phyloP scores from a whole-genome alignment of 2,329 filamentous ascomycete species.

The Penicillium occitanis region DNA sequence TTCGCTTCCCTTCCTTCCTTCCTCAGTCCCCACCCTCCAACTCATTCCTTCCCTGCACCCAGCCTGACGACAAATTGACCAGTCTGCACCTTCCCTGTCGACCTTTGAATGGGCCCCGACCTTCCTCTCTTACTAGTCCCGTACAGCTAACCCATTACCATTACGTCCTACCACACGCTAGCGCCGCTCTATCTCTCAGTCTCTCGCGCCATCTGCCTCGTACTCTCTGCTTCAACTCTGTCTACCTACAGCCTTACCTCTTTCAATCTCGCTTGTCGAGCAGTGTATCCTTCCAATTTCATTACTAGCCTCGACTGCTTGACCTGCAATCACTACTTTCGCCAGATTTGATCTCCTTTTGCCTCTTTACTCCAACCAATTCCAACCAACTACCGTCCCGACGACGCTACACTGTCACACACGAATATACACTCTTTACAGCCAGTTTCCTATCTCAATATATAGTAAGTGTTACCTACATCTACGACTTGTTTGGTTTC shows the following conservation, averaged over 20 bases:
- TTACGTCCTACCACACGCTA: not conserved
- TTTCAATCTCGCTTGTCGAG: not conserved
- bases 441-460: not conserved
- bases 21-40: slow-evolving; percentile 6
- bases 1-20: not conserved
- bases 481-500: not conserved
- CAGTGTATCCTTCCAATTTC: not conserved
- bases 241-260: not conserved
- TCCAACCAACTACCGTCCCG: not conserved
- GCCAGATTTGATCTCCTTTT: not conserved
- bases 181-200: not conserved
- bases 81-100: slow-evolving; percentile 10
- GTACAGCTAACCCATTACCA: not conserved
- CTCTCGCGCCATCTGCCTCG: not conserved
- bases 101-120: slow-evolving; percentile 8
- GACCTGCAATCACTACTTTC: slow-evolving; percentile 2
- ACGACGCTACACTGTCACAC: not conserved
- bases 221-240: not conserved
- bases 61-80: not conserved
- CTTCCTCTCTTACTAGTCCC: slow-evolving; percentile 1
- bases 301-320: not conserved
- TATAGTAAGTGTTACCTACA: slow-evolving; percentile 1
- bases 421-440: not conserved
- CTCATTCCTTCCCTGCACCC: not conserved
- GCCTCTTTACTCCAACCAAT: not conserved